phyloP scores from a whole-genome alignment of 2,329 filamentous ascomycete species.

The Xylariomycetidae sp. region DNA sequence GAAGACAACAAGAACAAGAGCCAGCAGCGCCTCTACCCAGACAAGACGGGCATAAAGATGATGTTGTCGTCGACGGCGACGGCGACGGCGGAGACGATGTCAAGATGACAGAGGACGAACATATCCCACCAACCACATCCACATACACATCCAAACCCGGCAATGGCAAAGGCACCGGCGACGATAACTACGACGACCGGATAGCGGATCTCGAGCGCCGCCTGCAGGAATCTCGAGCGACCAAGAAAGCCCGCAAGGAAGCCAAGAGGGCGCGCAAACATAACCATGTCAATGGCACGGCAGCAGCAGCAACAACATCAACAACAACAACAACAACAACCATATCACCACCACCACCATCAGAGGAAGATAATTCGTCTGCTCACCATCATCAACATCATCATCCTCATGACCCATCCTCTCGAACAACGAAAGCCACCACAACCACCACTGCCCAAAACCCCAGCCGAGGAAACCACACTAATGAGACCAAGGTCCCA shows the following conservation, averaged over 20 bases:
- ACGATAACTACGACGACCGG: conserved; percentile 32
- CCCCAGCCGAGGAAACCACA: too few relatives aligned
- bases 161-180: conserved; percentile 15
- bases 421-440: too few relatives aligned
- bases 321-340: conserved; percentile 5
- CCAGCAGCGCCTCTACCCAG: not conserved
- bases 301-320: conserved; percentile 4
- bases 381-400: too few relatives aligned
- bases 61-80: not conserved
- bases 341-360: too few relatives aligned
- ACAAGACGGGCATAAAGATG: too few relatives aligned
- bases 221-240: conserved; percentile 32
- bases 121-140: not conserved
- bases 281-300: conserved; percentile 4
- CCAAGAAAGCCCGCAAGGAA: conserved; percentile 33
- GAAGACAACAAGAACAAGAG: conserved; percentile 2
- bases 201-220: conserved; percentile 40
- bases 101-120: conserved; percentile 1
- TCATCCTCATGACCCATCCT: too few relatives aligned
- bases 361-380: too few relatives aligned
- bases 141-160: conserved; percentile 5
- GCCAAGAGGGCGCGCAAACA: conserved; percentile 38
- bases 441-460: conserved; percentile 4
- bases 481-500: too few relatives aligned
- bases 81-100: too few relatives aligned